These are phyloP conservation scores for Podila verticillata DNA, from an alignment of 192 early-diverging fungal genomes.

Conservation along the genomic window DNA sequence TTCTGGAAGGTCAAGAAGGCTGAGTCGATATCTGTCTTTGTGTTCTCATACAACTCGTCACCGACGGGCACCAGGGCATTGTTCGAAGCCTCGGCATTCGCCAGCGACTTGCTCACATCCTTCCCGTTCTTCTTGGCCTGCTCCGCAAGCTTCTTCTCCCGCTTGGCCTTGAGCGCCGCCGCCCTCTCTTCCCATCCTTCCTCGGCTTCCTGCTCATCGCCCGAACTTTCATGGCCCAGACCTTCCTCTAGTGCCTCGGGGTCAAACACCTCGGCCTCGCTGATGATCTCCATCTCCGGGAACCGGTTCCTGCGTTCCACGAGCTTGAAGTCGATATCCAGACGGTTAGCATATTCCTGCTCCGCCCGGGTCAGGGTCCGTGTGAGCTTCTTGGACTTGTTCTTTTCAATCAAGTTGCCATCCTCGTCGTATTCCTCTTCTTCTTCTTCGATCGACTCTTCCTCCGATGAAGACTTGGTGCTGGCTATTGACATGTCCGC, in stretches of 20 bases:
- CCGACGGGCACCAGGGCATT: conserved; percentile 61
- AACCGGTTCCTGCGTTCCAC: conserved; percentile 52
- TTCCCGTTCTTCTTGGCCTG: conserved; percentile 35
- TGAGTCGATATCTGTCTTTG: conserved; percentile 85
- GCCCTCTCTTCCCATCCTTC: conserved; percentile 48
- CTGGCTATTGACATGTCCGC: conserved; percentile 38
- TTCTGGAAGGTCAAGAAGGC: conserved; percentile 93
- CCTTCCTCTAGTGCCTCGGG: conserved; percentile 60
- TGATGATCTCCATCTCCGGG: conserved; percentile 73
- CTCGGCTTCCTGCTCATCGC: conserved; percentile 48
- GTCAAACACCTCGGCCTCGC: conserved; percentile 69
- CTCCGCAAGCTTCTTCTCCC: conserved; percentile 27
- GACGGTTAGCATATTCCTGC: conserved; percentile 49
- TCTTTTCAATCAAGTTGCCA: conserved; percentile 11
- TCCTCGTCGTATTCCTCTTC: conserved; percentile 43
- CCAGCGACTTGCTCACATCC: conserved; percentile 23
- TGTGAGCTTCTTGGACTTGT: conserved; percentile 11
- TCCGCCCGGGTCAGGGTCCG: conserved; percentile 43
- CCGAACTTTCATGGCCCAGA: conserved; percentile 44
- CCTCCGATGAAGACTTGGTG: conserved; percentile 2
- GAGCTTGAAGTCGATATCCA: conserved; percentile 34
- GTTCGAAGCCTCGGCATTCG: conserved; percentile 33
- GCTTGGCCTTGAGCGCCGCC: conserved; percentile 35
- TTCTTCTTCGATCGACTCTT: conserved; percentile 10
- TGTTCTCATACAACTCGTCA: conserved; percentile 76